Evolutionary conservation across 2,329 filamentous ascomycete species (phyloP), one percentile per base, ranked within the genome.

Genomic region (Neocucurbitaria cava): DNA sequence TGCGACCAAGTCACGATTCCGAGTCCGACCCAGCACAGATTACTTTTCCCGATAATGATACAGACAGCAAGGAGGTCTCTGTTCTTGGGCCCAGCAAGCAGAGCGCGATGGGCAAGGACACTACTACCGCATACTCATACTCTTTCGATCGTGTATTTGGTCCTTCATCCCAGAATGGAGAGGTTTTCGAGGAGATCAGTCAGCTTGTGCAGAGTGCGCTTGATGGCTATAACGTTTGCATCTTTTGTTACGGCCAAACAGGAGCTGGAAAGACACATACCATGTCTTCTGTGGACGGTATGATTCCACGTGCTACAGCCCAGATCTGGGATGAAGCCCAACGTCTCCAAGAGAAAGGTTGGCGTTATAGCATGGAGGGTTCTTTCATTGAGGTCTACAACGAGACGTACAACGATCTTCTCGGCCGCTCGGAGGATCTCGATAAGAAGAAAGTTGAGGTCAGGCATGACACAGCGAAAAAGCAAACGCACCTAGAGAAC

Each of bases 351-450:
- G 91, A 93, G 64, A 96, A 97, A 73, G 95, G 93, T 21, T 99
- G 95, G 95, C 85, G 84, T 36, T 99, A 99, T 77, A 89, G 84
- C 0, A 96, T 99, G 87, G 91, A 96, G 72, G 95, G 95, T 6
- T 93, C 89, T 51, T 99, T 99, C 70, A 87, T 98, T 13, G 95
- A 99, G 72, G 95, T 99, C 5, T 99, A 99, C 84, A 98, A 99
- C 60, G 95, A 99, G 73, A 95, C 96, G 58, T 83, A 99, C 59
- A 92, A 97, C 72, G 95, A 99, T 73, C 79, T 99, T 13, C 84
- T 99, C 3, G 88, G 88, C 11, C 85, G 83, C 49, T 85, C 89
- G 0, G 87, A 89, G 49, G 83, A 88, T 18, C 83, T 92, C 46
- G 86, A 88, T 59, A 91, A 89, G 78, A 91, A 89, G 77, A 96